Percentiles rank a stretch among this genome's conserved stretches.
phyloP scores from a whole-genome alignment of 176 grass and related monocot genomes.

The Areca catechu region DNA sequence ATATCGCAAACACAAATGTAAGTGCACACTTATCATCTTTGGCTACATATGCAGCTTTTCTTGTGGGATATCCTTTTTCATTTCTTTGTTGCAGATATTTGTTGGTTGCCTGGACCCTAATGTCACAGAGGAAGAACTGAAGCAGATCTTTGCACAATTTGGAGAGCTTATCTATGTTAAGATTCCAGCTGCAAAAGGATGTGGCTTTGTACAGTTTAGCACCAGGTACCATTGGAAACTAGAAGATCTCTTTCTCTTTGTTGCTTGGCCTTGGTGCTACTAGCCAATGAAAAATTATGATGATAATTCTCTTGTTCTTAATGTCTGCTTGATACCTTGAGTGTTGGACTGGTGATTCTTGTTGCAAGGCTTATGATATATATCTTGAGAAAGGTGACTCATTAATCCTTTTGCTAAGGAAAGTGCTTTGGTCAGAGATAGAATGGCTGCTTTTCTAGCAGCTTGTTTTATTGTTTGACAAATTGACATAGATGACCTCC shows the following conservation, averaged over 20 bases:
- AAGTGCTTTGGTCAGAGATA: too few species aligned
- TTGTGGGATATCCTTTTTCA: not conserved
- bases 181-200: slow-evolving; percentile 90
- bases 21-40: slow-evolving; percentile 19
- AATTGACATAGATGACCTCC: too few species aligned
- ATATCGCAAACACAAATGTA: slow-evolving; percentile 69
- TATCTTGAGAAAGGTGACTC: too few species aligned
- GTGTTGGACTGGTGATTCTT: too few species aligned
- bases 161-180: slow-evolving; percentile 91
- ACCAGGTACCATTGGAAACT: slow-evolving; percentile 35
- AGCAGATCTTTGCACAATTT: slow-evolving; percentile 68
- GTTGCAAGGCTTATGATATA: too few species aligned
- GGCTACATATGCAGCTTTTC: slow-evolving; percentile 15
- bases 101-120: slow-evolving; percentile 90
- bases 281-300: too few species aligned
- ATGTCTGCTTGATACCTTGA: too few species aligned
- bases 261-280: too few species aligned
- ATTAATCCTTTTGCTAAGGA: too few species aligned
- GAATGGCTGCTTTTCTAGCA: too few species aligned
- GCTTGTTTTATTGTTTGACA: too few species aligned
- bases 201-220: slow-evolving; percentile 83
- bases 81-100: slow-evolving; percentile 68
- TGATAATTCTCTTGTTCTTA: too few species aligned
- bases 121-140: slow-evolving; percentile 86
- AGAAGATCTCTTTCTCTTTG: slow-evolving; percentile 1